Conservation (phyloP, 768 basidiomycete genomes). For the Jaapia argillacea region DNA sequence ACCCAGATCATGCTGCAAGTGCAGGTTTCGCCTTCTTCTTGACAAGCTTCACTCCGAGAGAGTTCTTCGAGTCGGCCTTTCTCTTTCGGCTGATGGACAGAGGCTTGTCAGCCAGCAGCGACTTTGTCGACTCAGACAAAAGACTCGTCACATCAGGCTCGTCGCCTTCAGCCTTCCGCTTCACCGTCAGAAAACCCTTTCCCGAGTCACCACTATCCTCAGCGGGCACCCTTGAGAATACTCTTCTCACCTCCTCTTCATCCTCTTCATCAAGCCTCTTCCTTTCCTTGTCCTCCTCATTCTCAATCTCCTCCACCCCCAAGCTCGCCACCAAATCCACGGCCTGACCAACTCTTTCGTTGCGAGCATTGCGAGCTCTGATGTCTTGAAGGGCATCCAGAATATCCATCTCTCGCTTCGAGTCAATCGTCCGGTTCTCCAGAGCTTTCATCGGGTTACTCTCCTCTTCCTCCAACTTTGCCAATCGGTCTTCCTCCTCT, state of each 20-base stretch:
- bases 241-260: conserved; percentile 77
- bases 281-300: conserved; percentile 64
- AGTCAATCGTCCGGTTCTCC: conserved; percentile 87
- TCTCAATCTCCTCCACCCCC: conserved; percentile 59
- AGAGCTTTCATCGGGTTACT: conserved; percentile 96
- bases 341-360: conserved; percentile 73
- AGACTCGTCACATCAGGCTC: conserved; percentile 66
- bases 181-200: conserved; percentile 50
- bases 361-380: conserved; percentile 75
- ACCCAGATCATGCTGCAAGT: neutral
- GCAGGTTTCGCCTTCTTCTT: conserved; percentile 37
- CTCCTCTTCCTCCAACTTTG: conserved; percentile 83
- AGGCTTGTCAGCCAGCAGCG: conserved; percentile 44
- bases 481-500: conserved; percentile 77
- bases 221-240: conserved; percentile 62
- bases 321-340: conserved; percentile 61
- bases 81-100: conserved; percentile 44
- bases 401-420: conserved; percentile 97
- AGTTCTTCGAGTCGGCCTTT: conserved; percentile 49
- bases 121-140: conserved; percentile 52
- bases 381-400: conserved; percentile 94
- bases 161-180: conserved; percentile 74
- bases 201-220: conserved; percentile 15
- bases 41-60: conserved; percentile 67
- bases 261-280: conserved; percentile 82